Evolutionary conservation across 805 yeast species (phyloP).

Genomic region (Pichia scutulata): DNA sequence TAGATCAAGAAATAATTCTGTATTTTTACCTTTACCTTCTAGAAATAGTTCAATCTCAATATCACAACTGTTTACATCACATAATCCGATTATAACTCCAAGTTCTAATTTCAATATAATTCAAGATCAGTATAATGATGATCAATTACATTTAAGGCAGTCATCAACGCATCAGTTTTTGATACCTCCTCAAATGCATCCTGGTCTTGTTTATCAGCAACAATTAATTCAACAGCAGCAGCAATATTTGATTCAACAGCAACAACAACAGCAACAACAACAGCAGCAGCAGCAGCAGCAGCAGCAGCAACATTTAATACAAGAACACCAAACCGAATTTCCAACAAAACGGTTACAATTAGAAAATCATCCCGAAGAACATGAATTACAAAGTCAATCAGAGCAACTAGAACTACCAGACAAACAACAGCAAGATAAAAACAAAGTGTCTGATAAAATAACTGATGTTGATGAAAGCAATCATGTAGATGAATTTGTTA

Average conservation of each 20-base stretch:
- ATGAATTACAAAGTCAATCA: background rate
- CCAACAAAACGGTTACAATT: too few species aligned
- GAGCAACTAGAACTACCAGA: background rate
- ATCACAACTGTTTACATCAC: background rate
- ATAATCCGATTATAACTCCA: background rate
- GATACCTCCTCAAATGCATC: constrained; percentile 3
- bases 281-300: constrained; percentile 5
- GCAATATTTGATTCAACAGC: constrained; percentile 1
- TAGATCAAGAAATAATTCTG: constrained; percentile 8
- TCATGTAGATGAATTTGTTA: too few species aligned
- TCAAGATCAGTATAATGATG: background rate
- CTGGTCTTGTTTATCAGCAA: background rate
- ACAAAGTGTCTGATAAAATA: too few species aligned
- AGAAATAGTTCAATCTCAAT: background rate
- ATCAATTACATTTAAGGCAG: background rate
- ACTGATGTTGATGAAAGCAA: background rate
- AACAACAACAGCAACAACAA: constrained; percentile 6
- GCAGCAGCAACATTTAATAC: constrained; percentile 15
- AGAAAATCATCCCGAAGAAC: too few species aligned
- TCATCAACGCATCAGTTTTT: background rate
- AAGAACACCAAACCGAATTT: background rate
- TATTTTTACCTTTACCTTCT: constrained; percentile 11
- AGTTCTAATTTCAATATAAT: background rate
- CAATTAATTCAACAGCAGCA: constrained; percentile 4
- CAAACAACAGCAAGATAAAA: background rate